Evolutionary conservation across 1,139 yeast species (phyloP).

Genomic region (Lodderomyces elongisporus): DNA sequence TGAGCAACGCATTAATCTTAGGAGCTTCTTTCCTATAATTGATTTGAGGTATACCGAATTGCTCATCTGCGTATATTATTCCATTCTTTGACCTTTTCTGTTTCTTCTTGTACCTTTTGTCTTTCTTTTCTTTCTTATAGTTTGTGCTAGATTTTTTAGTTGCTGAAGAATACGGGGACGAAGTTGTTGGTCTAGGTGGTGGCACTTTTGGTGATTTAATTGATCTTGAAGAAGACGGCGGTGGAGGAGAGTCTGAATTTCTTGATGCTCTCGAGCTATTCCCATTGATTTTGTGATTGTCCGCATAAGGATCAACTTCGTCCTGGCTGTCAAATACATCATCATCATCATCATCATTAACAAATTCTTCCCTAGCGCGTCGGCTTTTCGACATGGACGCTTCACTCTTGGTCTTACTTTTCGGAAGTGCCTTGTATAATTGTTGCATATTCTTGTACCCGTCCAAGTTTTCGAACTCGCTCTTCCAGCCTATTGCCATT

Average conservation of each 20-base stretch:
- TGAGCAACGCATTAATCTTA: conserved; percentile 60
- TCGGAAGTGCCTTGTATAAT: conserved; percentile 39
- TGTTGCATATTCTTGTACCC: conserved; percentile 49
- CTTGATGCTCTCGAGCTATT: conserved; percentile 2
- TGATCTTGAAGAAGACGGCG: conserved; percentile 11
- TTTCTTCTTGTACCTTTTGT: conserved; percentile 15
- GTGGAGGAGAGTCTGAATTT: conserved; percentile 17
- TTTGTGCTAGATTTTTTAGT: conserved; percentile 1
- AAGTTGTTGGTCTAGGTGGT: conserved; percentile 28
- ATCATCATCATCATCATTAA: conserved; percentile 1
- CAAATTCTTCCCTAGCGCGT: conserved; percentile 12
- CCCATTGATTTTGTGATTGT: neutral
- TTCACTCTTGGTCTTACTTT: conserved; percentile 4
- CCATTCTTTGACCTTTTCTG: conserved; percentile 19
- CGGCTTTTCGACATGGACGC: neutral
- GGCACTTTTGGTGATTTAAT: conserved; percentile 12
- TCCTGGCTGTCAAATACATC: neutral
- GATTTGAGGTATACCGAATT: conserved; percentile 62
- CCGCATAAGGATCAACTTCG: conserved; percentile 3
- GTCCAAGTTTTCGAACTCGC: conserved; percentile 46
- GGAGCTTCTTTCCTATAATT: conserved; percentile 72
- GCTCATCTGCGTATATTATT: conserved; percentile 45
- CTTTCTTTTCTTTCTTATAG: conserved; percentile 6
- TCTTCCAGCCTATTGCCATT: conserved; percentile 62
- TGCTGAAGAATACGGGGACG: conserved; percentile 18